phyloP scores from a whole-genome alignment of 1,284 basidiomycete genomes.

The Agaricales sp. region DNA sequence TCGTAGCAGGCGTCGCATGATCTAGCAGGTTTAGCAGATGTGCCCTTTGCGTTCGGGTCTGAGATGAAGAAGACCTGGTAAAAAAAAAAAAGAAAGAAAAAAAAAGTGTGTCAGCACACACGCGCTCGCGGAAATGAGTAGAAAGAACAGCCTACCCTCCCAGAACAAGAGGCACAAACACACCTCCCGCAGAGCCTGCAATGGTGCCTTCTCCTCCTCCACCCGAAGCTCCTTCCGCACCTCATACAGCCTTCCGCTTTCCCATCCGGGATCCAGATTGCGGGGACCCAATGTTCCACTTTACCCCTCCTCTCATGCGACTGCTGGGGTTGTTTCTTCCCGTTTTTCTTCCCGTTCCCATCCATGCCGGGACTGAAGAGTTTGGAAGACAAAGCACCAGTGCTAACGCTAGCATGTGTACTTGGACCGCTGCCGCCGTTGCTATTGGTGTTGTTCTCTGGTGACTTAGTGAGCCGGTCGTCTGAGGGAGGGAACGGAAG shows the following conservation, averaged over 20 bases:
- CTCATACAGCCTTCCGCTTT: conserved; percentile 77
- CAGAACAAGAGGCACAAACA: conserved; percentile 79
- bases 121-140: conserved; percentile 1
- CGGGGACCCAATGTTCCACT: conserved; percentile 84
- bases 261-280: conserved; percentile 87
- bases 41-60: conserved; percentile 37
- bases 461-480: conserved; percentile 21
- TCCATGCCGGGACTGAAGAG: conserved; percentile 4
- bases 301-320: conserved; percentile 33
- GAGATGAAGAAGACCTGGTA: conserved; percentile 69
- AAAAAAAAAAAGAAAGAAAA: conserved; percentile 1
- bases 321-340: conserved; percentile 15
- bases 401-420: too few species aligned
- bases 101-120: too few species aligned
- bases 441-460: conserved; percentile 8
- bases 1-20: conserved; percentile 84
- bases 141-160: conserved; percentile 37
- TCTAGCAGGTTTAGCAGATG: conserved; percentile 53
- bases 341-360: conserved; percentile 12
- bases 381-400: not conserved
- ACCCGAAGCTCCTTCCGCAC: conserved; percentile 69
- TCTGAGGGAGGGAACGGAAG: conserved; percentile 56
- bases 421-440: not conserved
- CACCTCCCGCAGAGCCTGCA: conserved; percentile 85
- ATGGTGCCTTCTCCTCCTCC: conserved; percentile 80